Base-by-base conservation (phyloP, 1,284 basidiomycete species). In the Heterobasidion annosum region DNA sequence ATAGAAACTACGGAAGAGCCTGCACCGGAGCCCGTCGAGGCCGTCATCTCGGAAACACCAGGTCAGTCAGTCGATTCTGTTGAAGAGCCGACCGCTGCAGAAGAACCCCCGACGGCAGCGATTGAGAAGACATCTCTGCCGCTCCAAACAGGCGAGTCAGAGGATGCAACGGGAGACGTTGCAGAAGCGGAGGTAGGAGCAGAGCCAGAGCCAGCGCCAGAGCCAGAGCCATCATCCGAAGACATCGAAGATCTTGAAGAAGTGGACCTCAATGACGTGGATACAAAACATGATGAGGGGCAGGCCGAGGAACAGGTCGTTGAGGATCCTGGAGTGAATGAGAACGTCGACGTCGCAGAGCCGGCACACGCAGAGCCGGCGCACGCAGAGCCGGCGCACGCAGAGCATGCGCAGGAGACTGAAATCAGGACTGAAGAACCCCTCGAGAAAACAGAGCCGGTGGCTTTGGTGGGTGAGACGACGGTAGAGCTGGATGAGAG, bases 291-390 rank as follows among this genome's bases (percentile, higher is more conserved):
- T 3, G 50, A 58, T 34, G 53, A 58, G 16, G 44, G 44, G 37
- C 18, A 16, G 10, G 50, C 44, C 6, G 51, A 59, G 19, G 54
- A 52, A 40, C 48, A 50, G 12, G 55, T 51, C 19, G 35, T 34
- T 9, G 25, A 44, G 42, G 42, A 45, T 9, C 54, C 58, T 49
- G 54, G 58, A 32, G 58, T 59, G 42, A n/a, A 51, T n/a, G 51
- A 53, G 3, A 57, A 58, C 25, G 56, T 54, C 2, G 43, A 49
- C 19, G 50, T 52, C 15, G 58, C 50, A 40, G 16, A 57, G 10
- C 57, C n/a, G n/a, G n/a, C n/a, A n/a, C n/a, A n/a, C n/a, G n/a
- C n/a, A n/a, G n/a, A n/a, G 18, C 18, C 2, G 18, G 18, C 18
- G 18, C 18, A 18, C 18, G 18, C 18, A 18, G 55, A 9, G 37